Base-by-base conservation (phyloP, 2,329 filamentous ascomycete species). In the Sarocladium kiliense region DNA sequence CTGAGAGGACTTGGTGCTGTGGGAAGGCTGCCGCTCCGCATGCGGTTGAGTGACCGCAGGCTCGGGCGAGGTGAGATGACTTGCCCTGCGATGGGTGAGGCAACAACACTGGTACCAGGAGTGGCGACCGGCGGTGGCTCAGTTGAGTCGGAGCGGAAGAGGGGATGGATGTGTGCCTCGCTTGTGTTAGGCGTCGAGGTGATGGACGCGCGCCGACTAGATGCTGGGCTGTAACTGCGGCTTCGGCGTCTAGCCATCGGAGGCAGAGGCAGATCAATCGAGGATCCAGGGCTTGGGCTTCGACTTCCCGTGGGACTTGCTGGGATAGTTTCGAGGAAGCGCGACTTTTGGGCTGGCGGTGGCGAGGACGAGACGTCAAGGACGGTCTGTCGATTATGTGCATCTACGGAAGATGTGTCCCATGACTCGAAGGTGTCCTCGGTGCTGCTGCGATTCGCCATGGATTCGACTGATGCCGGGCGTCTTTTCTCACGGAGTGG, bases 131-230 rank as follows among this genome's bases (percentile, higher is more conserved):
- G 82, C 1, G 87, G 84, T 7, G 87, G 86, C 1, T 56, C 55
- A 21, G 76, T 79, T 39, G 84, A 88, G 64, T 89, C 86, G 5
- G 85, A 85, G 57, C 88, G 79, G 73, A 92, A 91, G 2, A 92
- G 77, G 9, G 88, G 88, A 66, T 92, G 88, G 45, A 91, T 91
- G 64, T 91, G 83, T 3, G 84, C 77, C 66, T 91, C 86, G 62
- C 77, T 53, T 77, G 51, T 64, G 73, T 53, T 21, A 18, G 27
- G 6, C 14, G 12, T 66, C 53, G 69, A 68, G 16, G 68, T 73
- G 60, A 72, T 59, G 12, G 63, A 65, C 23, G 63, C 65, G 57
- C 64, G 60, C 18, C 60, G 54, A 14, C 63, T 61, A 11, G 69
- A 56, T 11, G 69, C 62, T 4, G 79, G 76, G 61, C 78, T 82